Percentiles rank a stretch among this genome's conserved stretches.
Conservation (phyloP, 2,329 filamentous ascomycete species). For the Aspergillus piperis region DNA sequence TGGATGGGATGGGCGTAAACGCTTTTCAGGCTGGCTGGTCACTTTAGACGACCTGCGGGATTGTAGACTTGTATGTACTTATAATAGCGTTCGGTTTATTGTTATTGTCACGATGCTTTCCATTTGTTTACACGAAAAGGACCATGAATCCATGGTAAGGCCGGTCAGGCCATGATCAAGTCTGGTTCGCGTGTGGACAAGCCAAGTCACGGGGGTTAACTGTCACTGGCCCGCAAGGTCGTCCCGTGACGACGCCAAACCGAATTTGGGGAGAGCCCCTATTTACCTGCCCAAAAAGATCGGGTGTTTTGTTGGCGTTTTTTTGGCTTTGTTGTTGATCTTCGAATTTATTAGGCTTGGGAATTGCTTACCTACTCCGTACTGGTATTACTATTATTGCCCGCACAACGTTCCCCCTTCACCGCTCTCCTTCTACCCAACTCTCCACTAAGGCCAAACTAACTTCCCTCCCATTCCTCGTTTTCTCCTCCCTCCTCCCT, state of each 20-base stretch:
- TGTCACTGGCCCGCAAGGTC: slow-evolving; percentile 26
- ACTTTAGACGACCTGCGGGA: neutral
- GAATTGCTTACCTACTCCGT: no score
- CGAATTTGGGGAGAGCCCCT: slow-evolving; percentile 24
- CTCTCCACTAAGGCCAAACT: slow-evolving; percentile 13
- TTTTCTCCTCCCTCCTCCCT: slow-evolving; percentile 22
- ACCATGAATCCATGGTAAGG: neutral
- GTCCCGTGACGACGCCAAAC: slow-evolving; percentile 26
- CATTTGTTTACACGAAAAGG: neutral
- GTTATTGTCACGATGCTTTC: neutral
- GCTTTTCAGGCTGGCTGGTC: neutral
- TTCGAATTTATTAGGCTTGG: slow-evolving; percentile 19
- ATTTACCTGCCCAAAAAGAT: slow-evolving; percentile 22
- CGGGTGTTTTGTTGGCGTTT: neutral
- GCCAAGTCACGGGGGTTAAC: slow-evolving; percentile 32
- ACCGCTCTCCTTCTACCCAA: slow-evolving; percentile 34
- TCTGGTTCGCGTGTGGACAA: slow-evolving; percentile 11
- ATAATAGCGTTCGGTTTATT: neutral
- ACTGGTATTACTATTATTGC: slow-evolving; percentile 20
- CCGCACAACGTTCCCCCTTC: slow-evolving; percentile 16
- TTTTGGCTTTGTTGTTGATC: slow-evolving; percentile 18
- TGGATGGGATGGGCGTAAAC: neutral
- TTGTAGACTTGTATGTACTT: neutral
- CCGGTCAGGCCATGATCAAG: neutral
- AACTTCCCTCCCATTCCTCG: slow-evolving; percentile 26